phyloP scores from a whole-genome alignment of 169 alveolate genomes.

The Cryptosporidium baileyi region DNA sequence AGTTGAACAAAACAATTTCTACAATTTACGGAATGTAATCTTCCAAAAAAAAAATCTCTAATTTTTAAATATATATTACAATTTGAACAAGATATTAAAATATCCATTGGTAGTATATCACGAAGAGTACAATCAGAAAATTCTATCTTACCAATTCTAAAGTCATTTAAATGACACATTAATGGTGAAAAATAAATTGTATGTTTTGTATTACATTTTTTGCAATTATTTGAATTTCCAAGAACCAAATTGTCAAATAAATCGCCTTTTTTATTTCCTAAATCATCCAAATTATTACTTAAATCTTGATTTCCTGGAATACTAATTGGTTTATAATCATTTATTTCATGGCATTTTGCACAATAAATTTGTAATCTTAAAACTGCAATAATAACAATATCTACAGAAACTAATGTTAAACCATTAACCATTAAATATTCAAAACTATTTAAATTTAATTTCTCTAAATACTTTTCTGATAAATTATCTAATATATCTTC shows the following conservation, averaged over 20 bases:
- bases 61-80: slow-evolving; percentile 16
- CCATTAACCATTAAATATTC: slow-evolving; percentile 12
- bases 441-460: neutral
- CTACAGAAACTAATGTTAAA: neutral
- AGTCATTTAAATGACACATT: slow-evolving; percentile 25
- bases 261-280: neutral
- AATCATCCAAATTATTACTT: neutral
- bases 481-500: neutral
- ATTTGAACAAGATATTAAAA: slow-evolving; percentile 52
- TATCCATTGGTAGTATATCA: slow-evolving; percentile 32
- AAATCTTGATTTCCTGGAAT: slow-evolving; percentile 49
- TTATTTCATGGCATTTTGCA: slow-evolving; percentile 30
- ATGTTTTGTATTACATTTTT: slow-evolving; percentile 30
- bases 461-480: neutral
- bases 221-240: slow-evolving; percentile 45
- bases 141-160: slow-evolving; percentile 25
- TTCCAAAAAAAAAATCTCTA: slow-evolving; percentile 41
- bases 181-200: slow-evolving; percentile 41
- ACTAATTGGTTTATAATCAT: slow-evolving; percentile 48
- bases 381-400: slow-evolving; percentile 1
- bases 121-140: slow-evolving; percentile 25
- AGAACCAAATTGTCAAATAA: slow-evolving; percentile 45
- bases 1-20: slow-evolving; percentile 53
- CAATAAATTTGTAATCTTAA: slow-evolving; percentile 45
- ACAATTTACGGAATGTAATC: slow-evolving; percentile 25